Evolutionary conservation across 2,329 filamentous ascomycete species (phyloP), one percentile per base, ranked within the genome.

Genomic region (Penicillium sp.): DNA sequence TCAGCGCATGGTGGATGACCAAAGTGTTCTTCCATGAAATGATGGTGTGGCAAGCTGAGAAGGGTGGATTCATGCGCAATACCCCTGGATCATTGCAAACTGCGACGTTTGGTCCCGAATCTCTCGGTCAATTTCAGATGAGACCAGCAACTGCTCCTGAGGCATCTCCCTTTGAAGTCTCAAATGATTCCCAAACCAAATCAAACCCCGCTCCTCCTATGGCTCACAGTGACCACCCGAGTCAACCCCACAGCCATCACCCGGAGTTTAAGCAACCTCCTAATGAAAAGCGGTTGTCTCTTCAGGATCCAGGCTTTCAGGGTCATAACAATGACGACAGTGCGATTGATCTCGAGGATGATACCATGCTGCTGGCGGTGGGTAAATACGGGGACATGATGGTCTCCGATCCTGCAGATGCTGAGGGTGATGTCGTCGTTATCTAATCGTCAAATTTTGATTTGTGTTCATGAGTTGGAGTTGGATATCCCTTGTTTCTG

Each of bases 1-100:
- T 78, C 56, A 77, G 76, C 60, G 74, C 75, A 6, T 78, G 76
- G 76, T 78, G 76, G 76, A 89, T 97, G 54, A 91, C 91, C 3
- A 96, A 97, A 71, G 92, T 93, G 54, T 97, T 93, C 81, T 84
- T 97, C 48, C 92, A 97, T 67, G 93, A 97, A 75, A 95, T 96
- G 90, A 85, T 91, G 46, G 82, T 88, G 53, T 97, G 95, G 81
- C 79, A 96, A 62, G 91, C 90, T 0, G 91, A 95, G 66, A 87
- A 92, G 64, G 93, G 92, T 47, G 93, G 93, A 0, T 97, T 97
- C 68, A 86, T 97, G 78, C 79, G 80, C 30, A 78, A 80, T 57
- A 71, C 73, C 2, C 75, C 75, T 2, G 67, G 64, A 40, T 67
- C 69, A 23, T 55, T 73, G 45, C 69, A 69, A 42, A 65, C 59